A percentile compares a stretch with the other conserved stretches of the same genome.
phyloP scores from a whole-genome alignment of 306 rosid genomes.

The Carpinus fangiana region DNA sequence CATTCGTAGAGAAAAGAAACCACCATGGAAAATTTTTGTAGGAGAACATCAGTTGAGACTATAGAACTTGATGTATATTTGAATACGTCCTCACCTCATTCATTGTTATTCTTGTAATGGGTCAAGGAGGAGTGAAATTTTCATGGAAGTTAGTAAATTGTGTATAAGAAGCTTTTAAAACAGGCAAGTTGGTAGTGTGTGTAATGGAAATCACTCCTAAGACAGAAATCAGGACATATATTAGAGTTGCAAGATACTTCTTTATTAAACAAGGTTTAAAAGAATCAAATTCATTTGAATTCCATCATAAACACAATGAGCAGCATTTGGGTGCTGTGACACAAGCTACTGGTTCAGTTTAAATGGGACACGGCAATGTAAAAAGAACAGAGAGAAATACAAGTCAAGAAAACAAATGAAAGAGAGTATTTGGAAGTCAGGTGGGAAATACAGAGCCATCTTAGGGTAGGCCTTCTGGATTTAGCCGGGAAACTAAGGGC shows the following conservation, averaged over 20 bases:
- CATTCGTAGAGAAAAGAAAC: background rate
- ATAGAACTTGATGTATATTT: background rate
- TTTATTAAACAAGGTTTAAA: conserved; percentile 4
- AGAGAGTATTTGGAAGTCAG: background rate
- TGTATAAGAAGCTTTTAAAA: background rate
- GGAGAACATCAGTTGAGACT: background rate
- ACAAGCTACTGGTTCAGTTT: background rate
- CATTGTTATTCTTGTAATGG: background rate
- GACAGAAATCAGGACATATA: background rate
- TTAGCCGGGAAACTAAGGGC: background rate
- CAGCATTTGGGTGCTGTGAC: too few relatives aligned
- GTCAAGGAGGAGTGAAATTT: background rate
- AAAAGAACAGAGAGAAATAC: background rate
- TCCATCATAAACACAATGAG: conserved; percentile 3
- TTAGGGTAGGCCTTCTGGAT: background rate
- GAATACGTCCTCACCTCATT: background rate
- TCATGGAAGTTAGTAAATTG: background rate
- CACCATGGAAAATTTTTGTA: background rate
- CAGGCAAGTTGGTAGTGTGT: background rate
- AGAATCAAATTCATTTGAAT: conserved; percentile 11
- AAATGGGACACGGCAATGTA: background rate
- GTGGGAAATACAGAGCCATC: background rate
- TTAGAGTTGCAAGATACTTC: background rate
- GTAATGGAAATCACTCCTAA: background rate
- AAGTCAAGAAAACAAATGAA: background rate